Conservation (phyloP, 352 stramenopile species). For the Stephanocyclus meneghinianus region DNA sequence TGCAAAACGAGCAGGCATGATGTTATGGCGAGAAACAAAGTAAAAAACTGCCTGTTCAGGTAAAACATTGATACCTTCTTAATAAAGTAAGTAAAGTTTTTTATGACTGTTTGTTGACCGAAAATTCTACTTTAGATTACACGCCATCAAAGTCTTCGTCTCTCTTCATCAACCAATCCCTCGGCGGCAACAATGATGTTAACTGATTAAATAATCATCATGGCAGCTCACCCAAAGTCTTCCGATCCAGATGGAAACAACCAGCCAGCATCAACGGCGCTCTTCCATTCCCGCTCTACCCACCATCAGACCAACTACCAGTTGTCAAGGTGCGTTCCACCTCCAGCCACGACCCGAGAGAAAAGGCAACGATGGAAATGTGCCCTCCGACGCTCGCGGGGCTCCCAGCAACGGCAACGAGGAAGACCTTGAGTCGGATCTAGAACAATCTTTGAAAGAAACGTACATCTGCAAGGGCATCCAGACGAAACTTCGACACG, state of each 20-base stretch:
- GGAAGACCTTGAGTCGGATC: neutral
- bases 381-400: neutral
- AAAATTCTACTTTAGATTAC: too few species aligned
- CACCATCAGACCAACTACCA: slow-evolving; percentile 22
- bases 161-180: too few species aligned
- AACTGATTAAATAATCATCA: neutral
- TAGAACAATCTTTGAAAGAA: slow-evolving; percentile 30
- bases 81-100: too few species aligned
- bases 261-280: neutral
- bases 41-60: too few species aligned
- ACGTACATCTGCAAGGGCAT: slow-evolving; percentile 38
- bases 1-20: too few species aligned
- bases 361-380: neutral
- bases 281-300: slow-evolving; percentile 10
- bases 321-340: slow-evolving; percentile 42
- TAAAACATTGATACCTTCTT: too few species aligned
- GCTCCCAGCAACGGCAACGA: neutral
- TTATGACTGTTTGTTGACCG: too few species aligned
- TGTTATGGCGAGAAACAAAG: too few species aligned
- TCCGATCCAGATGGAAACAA: neutral
- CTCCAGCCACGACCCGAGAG: neutral
- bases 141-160: too few species aligned
- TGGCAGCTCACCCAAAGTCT: neutral
- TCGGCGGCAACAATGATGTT: too few species aligned
- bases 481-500: slow-evolving; percentile 29